These are phyloP conservation scores for Dactylonectria macrodidyma DNA, from an alignment of 2,329 filamentous ascomycete genomes.

Conservation along the genomic window DNA sequence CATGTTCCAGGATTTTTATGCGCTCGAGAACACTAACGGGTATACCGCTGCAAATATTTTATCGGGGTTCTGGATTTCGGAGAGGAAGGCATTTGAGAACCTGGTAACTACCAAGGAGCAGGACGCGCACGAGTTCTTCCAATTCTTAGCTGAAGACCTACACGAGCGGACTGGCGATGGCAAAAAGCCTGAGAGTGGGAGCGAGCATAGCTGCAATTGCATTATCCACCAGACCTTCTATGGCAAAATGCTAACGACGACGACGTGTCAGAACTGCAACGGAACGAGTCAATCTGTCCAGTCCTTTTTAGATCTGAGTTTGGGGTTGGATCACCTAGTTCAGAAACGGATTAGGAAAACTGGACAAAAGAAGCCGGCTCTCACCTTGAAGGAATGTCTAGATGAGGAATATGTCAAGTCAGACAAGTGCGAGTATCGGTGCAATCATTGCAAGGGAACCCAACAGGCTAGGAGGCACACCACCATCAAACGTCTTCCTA, in stretches of 20 bases:
- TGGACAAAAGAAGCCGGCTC: conserved; percentile 59
- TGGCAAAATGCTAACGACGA: conserved; percentile 90
- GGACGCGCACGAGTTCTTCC: conserved; percentile 97
- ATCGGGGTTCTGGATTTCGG: conserved; percentile 90
- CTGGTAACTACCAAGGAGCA: conserved; percentile 94
- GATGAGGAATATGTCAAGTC: conserved; percentile 88
- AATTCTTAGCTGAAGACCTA: conserved; percentile 92
- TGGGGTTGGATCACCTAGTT: conserved; percentile 83
- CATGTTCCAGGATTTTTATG: conserved; percentile 81
- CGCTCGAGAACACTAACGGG: conserved; percentile 84
- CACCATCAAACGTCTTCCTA: conserved; percentile 86
- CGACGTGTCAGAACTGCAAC: conserved; percentile 90
- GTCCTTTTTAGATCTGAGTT: conserved; percentile 90
- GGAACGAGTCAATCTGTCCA: conserved; percentile 88
- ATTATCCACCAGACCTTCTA: conserved; percentile 96
- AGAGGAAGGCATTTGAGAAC: conserved; percentile 79
- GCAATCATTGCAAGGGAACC: conserved; percentile 81
- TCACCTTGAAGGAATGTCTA: conserved; percentile 80
- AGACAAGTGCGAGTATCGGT: conserved; percentile 92
- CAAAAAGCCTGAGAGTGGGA: conserved; percentile 72
- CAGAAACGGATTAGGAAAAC: conserved; percentile 75
- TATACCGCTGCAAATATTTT: conserved; percentile 93
- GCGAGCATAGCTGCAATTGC: conserved; percentile 82
- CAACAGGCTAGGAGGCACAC: conserved; percentile 89
- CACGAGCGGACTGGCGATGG: conserved; percentile 85